Base-by-base conservation (phyloP, 108 stramenopile genomes). In the Cylindrotheca closterium region DNA sequence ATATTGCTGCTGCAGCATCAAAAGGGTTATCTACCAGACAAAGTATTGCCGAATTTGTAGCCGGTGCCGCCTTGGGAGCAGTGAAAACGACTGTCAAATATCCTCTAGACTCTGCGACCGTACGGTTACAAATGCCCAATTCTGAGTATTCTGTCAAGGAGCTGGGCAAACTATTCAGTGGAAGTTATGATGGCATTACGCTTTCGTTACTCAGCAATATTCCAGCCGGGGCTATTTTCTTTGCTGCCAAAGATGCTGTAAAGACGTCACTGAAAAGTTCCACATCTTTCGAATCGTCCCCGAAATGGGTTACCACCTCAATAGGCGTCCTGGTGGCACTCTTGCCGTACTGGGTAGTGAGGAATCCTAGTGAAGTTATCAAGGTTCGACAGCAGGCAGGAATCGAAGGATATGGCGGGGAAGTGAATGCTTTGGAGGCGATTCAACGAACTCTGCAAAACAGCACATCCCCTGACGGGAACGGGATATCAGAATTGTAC, bases 301-400 rank as follows among this genome's bases (percentile, higher is more conserved):
- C 71, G 0, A 73, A 67, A 47, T 88, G 85, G 87, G 33, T 79
- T 31, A 24, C 70, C 3, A 92, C 91, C 8, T 75, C 56, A 47
- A 8, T 85, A 7, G 87, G 87, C 1, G 91, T 92, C n/a, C 75
- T 59, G 0, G 78, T 70, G 24, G 91, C 87, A 8, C 55, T 73
- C 54, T 66, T 85, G 62, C 91, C 86, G 0, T 92, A 92, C 68
- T 89, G 87, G 91, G 18, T 83, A 8, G 62, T 92, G 8, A 83
- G 91, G 8, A 92, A 89, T 86, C 91, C 91, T 1, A 80, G 80
- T 47, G 91, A 92, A 65, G 87, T 92, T 3, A 67, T 92, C 60
- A 92, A 92, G 63, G 88, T 87, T 12, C 67, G 87, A 62, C 80
- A 87, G 62, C 91, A 92, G 54, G 80, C 86, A 22, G 68, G 70